phyloP scores from a whole-genome alignment of 768 basidiomycete genomes.

The Termitomyces eurrhizus region DNA sequence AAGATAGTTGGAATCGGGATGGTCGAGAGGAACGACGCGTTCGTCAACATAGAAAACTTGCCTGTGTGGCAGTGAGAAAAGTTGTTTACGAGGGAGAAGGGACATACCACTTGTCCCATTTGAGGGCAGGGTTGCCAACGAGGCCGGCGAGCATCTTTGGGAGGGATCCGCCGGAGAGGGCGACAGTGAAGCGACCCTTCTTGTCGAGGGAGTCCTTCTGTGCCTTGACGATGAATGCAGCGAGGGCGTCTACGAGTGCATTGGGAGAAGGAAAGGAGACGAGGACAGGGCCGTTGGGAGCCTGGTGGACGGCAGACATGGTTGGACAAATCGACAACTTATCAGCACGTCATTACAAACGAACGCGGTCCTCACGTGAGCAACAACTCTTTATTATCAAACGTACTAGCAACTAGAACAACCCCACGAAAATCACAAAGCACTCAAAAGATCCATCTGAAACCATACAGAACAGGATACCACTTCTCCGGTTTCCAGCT shows the following conservation, averaged over 20 bases:
- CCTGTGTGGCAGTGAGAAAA: slow-evolving; percentile 43
- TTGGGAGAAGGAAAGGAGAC: slow-evolving; percentile 59
- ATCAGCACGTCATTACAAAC: slow-evolving; percentile 8
- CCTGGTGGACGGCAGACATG: slow-evolving; percentile 41
- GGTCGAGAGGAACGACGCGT: slow-evolving; percentile 88
- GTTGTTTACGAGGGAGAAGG: slow-evolving; percentile 6
- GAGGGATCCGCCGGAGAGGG: slow-evolving; percentile 90
- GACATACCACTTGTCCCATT: slow-evolving; percentile 91
- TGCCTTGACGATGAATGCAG: slow-evolving; percentile 78
- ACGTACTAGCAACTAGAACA: too few relatives aligned
- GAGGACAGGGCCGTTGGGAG: slow-evolving; percentile 68
- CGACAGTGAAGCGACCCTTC: slow-evolving; percentile 88
- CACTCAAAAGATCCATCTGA: too few relatives aligned
- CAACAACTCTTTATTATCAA: too few relatives aligned
- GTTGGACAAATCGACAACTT: background rate
- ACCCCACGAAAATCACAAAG: too few relatives aligned
- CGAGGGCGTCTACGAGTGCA: slow-evolving; percentile 62
- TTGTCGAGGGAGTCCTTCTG: slow-evolving; percentile 89
- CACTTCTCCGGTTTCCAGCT: too few relatives aligned
- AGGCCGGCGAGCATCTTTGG: slow-evolving; percentile 79
- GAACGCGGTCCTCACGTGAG: background rate
- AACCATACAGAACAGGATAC: too few relatives aligned
- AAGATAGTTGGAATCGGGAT: slow-evolving; percentile 88
- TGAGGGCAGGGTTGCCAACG: slow-evolving; percentile 56
- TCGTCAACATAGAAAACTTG: slow-evolving; percentile 98